Percentiles rank a stretch among this genome's conserved stretches.
Conservation (phyloP, 495 filamentous ascomycete genomes). For the Margaritispora aquatica region DNA sequence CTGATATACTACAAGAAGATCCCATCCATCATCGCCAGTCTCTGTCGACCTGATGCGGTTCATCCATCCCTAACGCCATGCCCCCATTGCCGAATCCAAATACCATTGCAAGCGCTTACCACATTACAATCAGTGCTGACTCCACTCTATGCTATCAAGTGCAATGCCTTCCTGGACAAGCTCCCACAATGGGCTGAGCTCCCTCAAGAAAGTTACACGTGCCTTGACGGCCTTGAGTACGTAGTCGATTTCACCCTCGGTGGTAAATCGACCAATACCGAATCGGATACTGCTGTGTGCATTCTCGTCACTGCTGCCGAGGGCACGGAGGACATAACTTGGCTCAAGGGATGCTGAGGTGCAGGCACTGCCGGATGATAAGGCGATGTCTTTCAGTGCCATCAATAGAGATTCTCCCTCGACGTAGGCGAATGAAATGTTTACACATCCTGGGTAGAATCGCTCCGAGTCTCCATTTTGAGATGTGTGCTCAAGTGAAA, state of each 20-base stretch:
- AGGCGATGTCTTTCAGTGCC: conserved; percentile 95
- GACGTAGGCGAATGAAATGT: conserved; percentile 96
- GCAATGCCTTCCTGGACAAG: conserved; percentile 95
- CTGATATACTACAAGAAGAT: conserved; percentile 10
- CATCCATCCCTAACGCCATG: conserved; percentile 1
- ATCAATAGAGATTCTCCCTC: conserved; percentile 97
- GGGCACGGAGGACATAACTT: conserved; percentile 87
- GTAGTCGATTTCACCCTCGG: conserved; percentile 93
- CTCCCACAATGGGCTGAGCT: conserved; percentile 97
- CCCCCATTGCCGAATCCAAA: neutral
- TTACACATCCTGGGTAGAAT: conserved; percentile 96
- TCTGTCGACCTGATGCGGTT: neutral
- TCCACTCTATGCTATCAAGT: conserved; percentile 96
- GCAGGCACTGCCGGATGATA: conserved; percentile 95
- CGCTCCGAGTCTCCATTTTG: conserved; percentile 80
- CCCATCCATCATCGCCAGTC: neutral
- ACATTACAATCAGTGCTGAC: conserved; percentile 72
- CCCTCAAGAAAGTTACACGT: conserved; percentile 84
- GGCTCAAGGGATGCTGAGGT: conserved; percentile 96
- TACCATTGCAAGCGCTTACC: neutral
- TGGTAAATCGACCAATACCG: conserved; percentile 95
- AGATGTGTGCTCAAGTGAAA: conserved; percentile 83
- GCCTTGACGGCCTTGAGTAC: conserved; percentile 90
- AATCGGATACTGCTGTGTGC: conserved; percentile 97
- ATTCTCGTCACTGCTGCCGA: conserved; percentile 94